A percentile compares a stretch with the other conserved stretches of the same genome.
Conservation (phyloP, 371 early-diverging fungal species). For the Rhizopus sp. region DNA sequence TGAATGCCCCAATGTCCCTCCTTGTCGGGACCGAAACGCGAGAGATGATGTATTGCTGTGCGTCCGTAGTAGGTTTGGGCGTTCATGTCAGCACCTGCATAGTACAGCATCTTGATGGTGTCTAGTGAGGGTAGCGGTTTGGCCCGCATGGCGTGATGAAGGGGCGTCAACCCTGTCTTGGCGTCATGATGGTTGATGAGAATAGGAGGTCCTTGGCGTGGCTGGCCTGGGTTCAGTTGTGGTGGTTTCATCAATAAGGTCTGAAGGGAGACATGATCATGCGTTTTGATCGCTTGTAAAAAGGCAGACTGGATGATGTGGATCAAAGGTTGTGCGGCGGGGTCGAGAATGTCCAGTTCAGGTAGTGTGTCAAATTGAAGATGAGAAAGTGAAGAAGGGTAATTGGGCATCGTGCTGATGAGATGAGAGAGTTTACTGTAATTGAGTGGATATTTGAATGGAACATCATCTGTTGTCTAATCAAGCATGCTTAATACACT, state of each 20-base stretch:
- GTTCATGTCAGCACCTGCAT: slow-evolving; percentile 70
- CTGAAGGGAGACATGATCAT: slow-evolving; percentile 61
- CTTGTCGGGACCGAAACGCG: slow-evolving; percentile 53
- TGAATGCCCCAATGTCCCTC: slow-evolving; percentile 54
- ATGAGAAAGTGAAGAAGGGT: slow-evolving; percentile 47
- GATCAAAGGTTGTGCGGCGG: slow-evolving; percentile 30
- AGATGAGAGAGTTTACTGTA: slow-evolving; percentile 56
- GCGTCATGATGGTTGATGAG: slow-evolving; percentile 65
- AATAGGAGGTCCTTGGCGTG: slow-evolving; percentile 21
- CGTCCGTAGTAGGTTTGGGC: slow-evolving; percentile 65
- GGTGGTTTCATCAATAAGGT: slow-evolving; percentile 56
- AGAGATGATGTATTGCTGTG: slow-evolving; percentile 65
- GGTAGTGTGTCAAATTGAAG: slow-evolving; percentile 41
- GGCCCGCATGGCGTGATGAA: slow-evolving; percentile 67
- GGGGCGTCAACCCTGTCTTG: slow-evolving; percentile 63
- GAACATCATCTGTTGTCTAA: background rate
- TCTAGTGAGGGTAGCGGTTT: slow-evolving; percentile 63
- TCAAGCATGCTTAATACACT: slow-evolving; percentile 24
- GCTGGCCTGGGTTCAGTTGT: slow-evolving; percentile 11
- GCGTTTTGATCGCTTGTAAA: slow-evolving; percentile 62
- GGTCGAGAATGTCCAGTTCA: slow-evolving; percentile 43
- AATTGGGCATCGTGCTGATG: slow-evolving; percentile 47
- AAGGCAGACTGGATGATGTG: slow-evolving; percentile 52
- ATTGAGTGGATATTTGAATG: slow-evolving; percentile 45
- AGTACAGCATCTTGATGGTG: slow-evolving; percentile 62